Percentiles rank a stretch among this genome's conserved stretches.
These are phyloP conservation scores for Hygrocybe punicea DNA, from an alignment of 768 basidiomycete species.

Conservation along the genomic window DNA sequence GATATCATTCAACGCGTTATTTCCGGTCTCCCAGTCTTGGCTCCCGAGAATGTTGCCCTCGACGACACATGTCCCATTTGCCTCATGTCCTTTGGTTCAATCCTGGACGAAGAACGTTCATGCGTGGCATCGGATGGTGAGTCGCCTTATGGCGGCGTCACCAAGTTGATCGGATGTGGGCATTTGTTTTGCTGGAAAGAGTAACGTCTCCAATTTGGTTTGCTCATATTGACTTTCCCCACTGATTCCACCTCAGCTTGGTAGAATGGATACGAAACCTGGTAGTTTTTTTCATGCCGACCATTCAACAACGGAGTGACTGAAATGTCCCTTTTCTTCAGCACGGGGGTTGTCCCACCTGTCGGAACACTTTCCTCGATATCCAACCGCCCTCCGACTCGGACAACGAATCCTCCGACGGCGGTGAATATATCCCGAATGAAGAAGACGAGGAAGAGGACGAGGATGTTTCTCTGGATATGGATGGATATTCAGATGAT, in stretches of 20 bases:
- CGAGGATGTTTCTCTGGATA: conserved; percentile 34
- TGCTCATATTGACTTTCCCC: neutral
- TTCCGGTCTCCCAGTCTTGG: conserved; percentile 43
- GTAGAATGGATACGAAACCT: conserved; percentile 62
- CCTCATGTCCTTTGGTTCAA: conserved; percentile 47
- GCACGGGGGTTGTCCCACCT: conserved; percentile 73
- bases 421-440: conserved; percentile 61
- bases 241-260: conserved; percentile 39
- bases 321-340: conserved; percentile 22
- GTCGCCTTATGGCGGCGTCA: conserved; percentile 40
- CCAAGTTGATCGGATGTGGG: conserved; percentile 56
- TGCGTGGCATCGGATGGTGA: neutral
- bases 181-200: conserved; percentile 68
- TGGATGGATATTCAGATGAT: conserved; percentile 40
- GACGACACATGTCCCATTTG: conserved; percentile 69
- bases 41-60: conserved; percentile 37
- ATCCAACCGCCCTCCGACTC: conserved; percentile 49
- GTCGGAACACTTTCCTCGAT: conserved; percentile 57
- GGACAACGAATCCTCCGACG: conserved; percentile 65
- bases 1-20: conserved; percentile 40
- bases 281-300: conserved; percentile 35
- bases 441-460: conserved; percentile 53
- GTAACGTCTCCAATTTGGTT: conserved; percentile 32
- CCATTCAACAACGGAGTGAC: neutral
- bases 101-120: conserved; percentile 36